Evolutionary conservation across 2,329 filamentous ascomycete genomes (phyloP).

Genomic region (Botryosphaeria agaves): DNA sequence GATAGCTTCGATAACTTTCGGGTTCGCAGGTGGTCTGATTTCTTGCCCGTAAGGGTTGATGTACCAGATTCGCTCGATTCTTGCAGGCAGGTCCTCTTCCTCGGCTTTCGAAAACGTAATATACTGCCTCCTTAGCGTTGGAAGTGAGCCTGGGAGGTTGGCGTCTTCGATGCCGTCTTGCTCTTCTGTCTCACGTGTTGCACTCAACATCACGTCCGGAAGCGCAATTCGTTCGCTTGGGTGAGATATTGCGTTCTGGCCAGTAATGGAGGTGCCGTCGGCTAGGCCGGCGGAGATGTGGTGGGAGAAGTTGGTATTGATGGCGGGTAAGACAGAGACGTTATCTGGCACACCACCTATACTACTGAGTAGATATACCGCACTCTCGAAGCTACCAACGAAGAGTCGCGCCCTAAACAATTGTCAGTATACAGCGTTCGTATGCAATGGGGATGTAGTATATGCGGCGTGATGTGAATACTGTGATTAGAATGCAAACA

Average conservation of each 20-base stretch:
- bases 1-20: slow-evolving; percentile 57
- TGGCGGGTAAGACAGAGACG: slow-evolving; percentile 68
- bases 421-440: background rate
- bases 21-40: slow-evolving; percentile 70
- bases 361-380: slow-evolving; percentile 75
- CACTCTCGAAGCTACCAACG: slow-evolving; percentile 80
- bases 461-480: background rate
- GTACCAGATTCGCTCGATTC: slow-evolving; percentile 81
- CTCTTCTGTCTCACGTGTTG: slow-evolving; percentile 26
- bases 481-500: slow-evolving; percentile 28
- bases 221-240: slow-evolving; percentile 46
- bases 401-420: slow-evolving; percentile 59
- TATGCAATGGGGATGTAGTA: slow-evolving; percentile 21
- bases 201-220: slow-evolving; percentile 1
- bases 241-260: slow-evolving; percentile 86
- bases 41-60: slow-evolving; percentile 98
- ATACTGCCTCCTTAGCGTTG: slow-evolving; percentile 61
- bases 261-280: slow-evolving; percentile 64
- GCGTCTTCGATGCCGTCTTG: slow-evolving; percentile 61
- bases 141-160: slow-evolving; percentile 65
- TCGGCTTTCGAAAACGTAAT: slow-evolving; percentile 64
- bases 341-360: slow-evolving; percentile 69
- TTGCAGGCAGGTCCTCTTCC: slow-evolving; percentile 57
- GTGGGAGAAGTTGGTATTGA: slow-evolving; percentile 90
- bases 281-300: slow-evolving; percentile 75